Conservation (phyloP, 2,329 filamentous ascomycete genomes). For the Phyllosticta citriasiana region DNA sequence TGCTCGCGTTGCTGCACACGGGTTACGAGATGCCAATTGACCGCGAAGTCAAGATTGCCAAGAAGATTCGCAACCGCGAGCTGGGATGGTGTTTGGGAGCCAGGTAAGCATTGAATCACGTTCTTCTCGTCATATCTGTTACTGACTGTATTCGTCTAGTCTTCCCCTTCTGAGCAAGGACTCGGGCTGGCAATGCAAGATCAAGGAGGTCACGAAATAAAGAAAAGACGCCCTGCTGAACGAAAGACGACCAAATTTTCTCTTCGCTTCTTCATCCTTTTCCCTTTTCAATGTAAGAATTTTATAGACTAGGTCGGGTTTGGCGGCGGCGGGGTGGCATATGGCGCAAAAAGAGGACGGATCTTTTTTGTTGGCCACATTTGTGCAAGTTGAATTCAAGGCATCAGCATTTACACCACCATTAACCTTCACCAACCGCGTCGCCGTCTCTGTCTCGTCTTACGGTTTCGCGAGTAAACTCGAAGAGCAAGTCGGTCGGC, state of each 20-base stretch:
- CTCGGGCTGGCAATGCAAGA: conserved; percentile 83
- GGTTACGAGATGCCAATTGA: conserved; percentile 98
- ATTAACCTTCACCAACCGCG: too few relatives aligned
- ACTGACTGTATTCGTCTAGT: conserved; percentile 37
- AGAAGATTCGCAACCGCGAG: conserved; percentile 97
- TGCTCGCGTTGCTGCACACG: conserved; percentile 83
- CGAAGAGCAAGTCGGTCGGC: too few relatives aligned
- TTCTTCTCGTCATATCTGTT: background rate
- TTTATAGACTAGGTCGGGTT: background rate
- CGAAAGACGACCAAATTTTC: background rate
- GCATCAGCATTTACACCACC: too few relatives aligned
- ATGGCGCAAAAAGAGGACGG: too few relatives aligned
- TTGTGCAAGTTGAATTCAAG: too few relatives aligned
- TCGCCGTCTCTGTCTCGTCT: too few relatives aligned
- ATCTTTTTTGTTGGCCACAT: too few relatives aligned
- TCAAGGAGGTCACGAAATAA: conserved; percentile 52
- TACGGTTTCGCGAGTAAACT: too few relatives aligned
- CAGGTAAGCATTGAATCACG: conserved; percentile 55
- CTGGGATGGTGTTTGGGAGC: conserved; percentile 96
- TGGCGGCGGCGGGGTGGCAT: background rate
- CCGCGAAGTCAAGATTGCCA: conserved; percentile 91
- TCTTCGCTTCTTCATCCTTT: conserved; percentile 16
- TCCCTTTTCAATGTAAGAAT: background rate
- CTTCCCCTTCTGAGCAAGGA: conserved; percentile 70
- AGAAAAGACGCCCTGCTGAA: background rate